These are phyloP conservation scores for Mrakiaceae sp. DNA, from an alignment of 1,284 basidiomycete species.

Conservation along the genomic window DNA sequence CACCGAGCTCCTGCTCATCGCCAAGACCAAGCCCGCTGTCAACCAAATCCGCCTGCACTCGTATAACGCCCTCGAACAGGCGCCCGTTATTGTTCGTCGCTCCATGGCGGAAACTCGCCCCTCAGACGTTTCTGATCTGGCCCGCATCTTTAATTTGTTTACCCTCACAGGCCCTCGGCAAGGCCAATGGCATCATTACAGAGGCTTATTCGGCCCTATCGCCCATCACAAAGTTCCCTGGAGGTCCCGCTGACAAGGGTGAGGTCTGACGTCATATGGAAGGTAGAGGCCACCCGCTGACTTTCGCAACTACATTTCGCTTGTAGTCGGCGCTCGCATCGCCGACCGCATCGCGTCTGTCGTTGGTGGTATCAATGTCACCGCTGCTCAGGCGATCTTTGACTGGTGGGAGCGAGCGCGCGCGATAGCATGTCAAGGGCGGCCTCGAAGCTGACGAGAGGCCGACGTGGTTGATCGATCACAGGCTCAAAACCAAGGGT, in stretches of 20 bases:
- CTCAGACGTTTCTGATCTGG: too few species aligned
- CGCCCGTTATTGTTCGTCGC: too few species aligned
- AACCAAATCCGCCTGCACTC: slow-evolving; percentile 13
- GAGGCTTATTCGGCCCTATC: slow-evolving; percentile 13
- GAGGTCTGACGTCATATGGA: neutral
- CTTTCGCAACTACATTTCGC: neutral
- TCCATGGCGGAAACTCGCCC: too few species aligned
- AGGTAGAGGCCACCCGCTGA: neutral
- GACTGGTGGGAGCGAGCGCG: neutral
- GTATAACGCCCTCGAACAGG: slow-evolving; percentile 8
- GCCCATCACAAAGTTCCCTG: slow-evolving; percentile 14
- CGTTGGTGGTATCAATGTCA: neutral
- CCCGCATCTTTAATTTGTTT: too few species aligned
- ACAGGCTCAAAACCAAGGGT: slow-evolving; percentile 1
- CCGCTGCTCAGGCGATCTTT: slow-evolving; percentile 1
- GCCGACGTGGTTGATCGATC: too few species aligned
- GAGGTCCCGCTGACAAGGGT: slow-evolving; percentile 1
- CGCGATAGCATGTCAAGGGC: too few species aligned
- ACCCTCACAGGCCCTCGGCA: neutral
- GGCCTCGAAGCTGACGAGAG: too few species aligned
- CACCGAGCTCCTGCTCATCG: slow-evolving; percentile 1
- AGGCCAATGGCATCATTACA: slow-evolving; percentile 1
- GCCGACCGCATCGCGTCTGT: slow-evolving; percentile 3
- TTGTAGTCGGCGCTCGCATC: neutral
- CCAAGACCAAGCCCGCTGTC: slow-evolving; percentile 11